Base-by-base conservation (phyloP, 2,329 filamentous ascomycete genomes). In the Ustulina deusta region DNA sequence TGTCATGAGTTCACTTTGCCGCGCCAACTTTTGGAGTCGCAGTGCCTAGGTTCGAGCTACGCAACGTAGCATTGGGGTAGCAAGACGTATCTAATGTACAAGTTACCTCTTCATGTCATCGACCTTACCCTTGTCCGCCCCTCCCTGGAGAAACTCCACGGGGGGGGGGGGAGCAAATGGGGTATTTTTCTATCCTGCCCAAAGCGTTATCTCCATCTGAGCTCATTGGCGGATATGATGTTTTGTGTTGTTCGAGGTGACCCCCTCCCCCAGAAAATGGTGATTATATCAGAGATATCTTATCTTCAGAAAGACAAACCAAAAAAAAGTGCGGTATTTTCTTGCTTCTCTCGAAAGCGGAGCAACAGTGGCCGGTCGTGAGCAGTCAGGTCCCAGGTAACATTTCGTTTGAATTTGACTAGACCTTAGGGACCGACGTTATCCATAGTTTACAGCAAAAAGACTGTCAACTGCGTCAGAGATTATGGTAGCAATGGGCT, bases 51-150 rank as follows among this genome's bases (percentile, higher is more conserved):
- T 32, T 38, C 48, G 52, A 36, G 20, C 40, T 20, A n/a, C 22
- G 20, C 10, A 56, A 52, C 42, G 54, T 59, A 52, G 27, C 27
- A 44, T 59, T 29, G 40, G 36, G 34, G 52, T 46, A 56, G 9
- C 25, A 29, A 52, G 44, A 58, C 27, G 34, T 22, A 20, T 44
- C 20, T 11, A 34, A 32, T 11, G 13, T 25, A 29, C 15, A 40
- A 5, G 29, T 25, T 29, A 15, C 34, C 9, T 13, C 25, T 15
- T 56, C 36, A n/a, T 56, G 42, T 27, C 22, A 9, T 17, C 27
- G 22, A 29, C 52, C 13, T 29, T 27, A 56, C 20, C 52, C 36
- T 40, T 56, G 20, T 42, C n/a, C n/a, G 13, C 20, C 34, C 52
- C 22, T 17, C 20, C 13, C 13, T 2, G 15, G 1, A 51, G 48